Conservation (phyloP, 2,329 filamentous ascomycete species). For the Claviceps monticola region DNA sequence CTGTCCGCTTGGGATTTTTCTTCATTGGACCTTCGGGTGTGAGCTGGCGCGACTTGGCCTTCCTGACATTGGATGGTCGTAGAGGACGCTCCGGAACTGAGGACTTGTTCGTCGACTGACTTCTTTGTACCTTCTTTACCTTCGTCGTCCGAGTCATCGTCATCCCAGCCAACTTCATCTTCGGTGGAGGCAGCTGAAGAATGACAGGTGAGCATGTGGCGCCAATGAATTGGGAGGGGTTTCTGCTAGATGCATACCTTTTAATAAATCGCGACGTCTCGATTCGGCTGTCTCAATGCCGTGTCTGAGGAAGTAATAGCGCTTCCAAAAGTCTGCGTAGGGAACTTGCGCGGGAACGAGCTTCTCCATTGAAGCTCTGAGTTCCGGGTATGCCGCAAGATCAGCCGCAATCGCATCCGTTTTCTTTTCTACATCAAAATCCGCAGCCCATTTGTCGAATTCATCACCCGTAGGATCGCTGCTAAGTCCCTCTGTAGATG, state of each 20-base stretch:
- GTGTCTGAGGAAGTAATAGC: slow-evolving; percentile 90
- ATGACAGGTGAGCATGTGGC: slow-evolving; percentile 6
- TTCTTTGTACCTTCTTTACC: slow-evolving; percentile 15
- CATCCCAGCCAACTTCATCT: slow-evolving; percentile 58
- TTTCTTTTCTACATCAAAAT: slow-evolving; percentile 70
- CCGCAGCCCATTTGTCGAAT: slow-evolving; percentile 58
- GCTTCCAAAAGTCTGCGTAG: slow-evolving; percentile 80
- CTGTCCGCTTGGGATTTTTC: slow-evolving; percentile 85
- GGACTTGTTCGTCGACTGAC: slow-evolving; percentile 18
- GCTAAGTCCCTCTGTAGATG: slow-evolving; percentile 64
- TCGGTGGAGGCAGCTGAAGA: slow-evolving; percentile 51
- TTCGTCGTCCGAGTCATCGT: slow-evolving; percentile 48
- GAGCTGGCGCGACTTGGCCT: slow-evolving; percentile 42
- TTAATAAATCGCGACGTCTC: slow-evolving; percentile 74
- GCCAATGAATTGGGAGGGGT: background rate
- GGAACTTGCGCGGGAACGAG: slow-evolving; percentile 87
- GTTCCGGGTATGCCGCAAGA: slow-evolving; percentile 72
- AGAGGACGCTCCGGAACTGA: slow-evolving; percentile 40
- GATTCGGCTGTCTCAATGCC: slow-evolving; percentile 89
- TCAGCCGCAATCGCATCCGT: slow-evolving; percentile 73
- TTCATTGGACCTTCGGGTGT: slow-evolving; percentile 66
- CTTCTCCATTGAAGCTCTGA: slow-evolving; percentile 84
- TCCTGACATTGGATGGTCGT: slow-evolving; percentile 44
- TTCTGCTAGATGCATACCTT: slow-evolving; percentile 42
- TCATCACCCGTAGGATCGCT: slow-evolving; percentile 66